These are phyloP conservation scores for Colletotrichum liaoningense DNA, from an alignment of 2,329 filamentous ascomycete species.

Conservation along the genomic window DNA sequence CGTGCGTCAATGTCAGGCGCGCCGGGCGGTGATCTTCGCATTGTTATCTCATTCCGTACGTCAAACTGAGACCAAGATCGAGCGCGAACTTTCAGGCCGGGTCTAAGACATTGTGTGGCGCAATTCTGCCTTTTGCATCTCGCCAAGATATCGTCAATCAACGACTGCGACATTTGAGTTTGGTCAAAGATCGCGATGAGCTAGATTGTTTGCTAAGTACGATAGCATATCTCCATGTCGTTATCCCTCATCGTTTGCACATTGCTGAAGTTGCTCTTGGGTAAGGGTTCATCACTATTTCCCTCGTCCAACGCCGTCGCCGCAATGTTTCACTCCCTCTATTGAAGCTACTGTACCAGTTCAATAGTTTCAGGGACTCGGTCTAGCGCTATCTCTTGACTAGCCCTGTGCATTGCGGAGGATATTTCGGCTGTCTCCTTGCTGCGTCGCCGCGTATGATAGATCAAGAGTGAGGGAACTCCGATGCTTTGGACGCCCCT, in stretches of 20 bases:
- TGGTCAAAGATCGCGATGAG: conserved; percentile 44
- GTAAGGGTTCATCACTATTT: not conserved
- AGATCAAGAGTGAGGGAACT: too few species aligned
- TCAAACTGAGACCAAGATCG: conserved; percentile 71
- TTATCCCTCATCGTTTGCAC: not conserved
- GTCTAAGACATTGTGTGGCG: conserved; percentile 68
- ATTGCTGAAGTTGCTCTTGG: not conserved
- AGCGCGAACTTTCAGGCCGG: conserved; percentile 73
- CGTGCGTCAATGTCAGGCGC: not conserved
- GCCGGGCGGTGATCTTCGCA: not conserved
- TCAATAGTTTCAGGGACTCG: not conserved
- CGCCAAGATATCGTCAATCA: conserved; percentile 69
- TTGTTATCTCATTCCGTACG: conserved; percentile 68
- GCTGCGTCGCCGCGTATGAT: too few species aligned
- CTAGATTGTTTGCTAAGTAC: not conserved
- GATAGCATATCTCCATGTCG: not conserved
- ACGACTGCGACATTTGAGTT: conserved; percentile 57
- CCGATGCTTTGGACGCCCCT: too few species aligned
- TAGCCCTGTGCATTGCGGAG: not conserved
- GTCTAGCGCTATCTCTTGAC: not conserved
- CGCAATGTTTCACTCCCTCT: too few species aligned
- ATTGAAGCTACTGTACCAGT: too few species aligned
- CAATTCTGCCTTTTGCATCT: conserved; percentile 62
- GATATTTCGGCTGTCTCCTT: too few species aligned
- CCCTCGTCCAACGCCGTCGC: not conserved